Percentiles rank a stretch among this genome's conserved stretches.
Evolutionary conservation across 176 grass and related monocot species (phyloP).

Genomic region (Cocos nucifera): DNA sequence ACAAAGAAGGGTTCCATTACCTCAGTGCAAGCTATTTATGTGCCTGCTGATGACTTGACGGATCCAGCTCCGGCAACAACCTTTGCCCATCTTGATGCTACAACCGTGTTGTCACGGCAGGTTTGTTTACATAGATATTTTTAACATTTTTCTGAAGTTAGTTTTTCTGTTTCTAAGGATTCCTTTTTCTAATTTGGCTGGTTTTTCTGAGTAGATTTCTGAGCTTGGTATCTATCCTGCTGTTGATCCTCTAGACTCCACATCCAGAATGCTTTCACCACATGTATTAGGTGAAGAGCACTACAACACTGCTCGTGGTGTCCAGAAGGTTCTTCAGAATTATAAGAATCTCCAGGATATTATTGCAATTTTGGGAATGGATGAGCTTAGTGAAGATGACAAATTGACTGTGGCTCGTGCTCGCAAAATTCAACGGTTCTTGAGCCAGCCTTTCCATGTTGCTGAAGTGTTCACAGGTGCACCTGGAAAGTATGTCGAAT

Average conservation of each 20-base stretch:
- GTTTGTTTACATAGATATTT: too few species aligned
- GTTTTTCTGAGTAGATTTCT: neutral
- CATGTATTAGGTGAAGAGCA: conserved; percentile 2
- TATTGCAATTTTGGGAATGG: too few species aligned
- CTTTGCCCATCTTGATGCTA: conserved; percentile 3
- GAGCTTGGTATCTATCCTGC: conserved; percentile 1
- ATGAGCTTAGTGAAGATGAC: too few species aligned
- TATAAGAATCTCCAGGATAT: too few species aligned
- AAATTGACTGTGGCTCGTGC: too few species aligned
- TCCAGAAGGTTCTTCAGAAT: too few species aligned
- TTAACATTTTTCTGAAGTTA: too few species aligned
- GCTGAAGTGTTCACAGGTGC: conserved; percentile 14
- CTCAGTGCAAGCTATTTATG: conserved; percentile 5
- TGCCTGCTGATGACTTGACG: conserved; percentile 11
- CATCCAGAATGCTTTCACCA: conserved; percentile 5
- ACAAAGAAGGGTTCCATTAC: neutral
- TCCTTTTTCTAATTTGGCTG: too few species aligned
- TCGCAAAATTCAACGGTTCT: too few species aligned
- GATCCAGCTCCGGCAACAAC: neutral
- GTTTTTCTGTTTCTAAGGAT: too few species aligned
- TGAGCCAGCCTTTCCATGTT: too few species aligned
- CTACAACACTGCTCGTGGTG: conserved; percentile 3
- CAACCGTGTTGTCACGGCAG: neutral
- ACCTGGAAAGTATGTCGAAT: conserved; percentile 82
- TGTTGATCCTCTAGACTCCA: neutral